Evolutionary conservation across 331 rosid genomes (phyloP).

Genomic region (Stylosanthes scabra): DNA sequence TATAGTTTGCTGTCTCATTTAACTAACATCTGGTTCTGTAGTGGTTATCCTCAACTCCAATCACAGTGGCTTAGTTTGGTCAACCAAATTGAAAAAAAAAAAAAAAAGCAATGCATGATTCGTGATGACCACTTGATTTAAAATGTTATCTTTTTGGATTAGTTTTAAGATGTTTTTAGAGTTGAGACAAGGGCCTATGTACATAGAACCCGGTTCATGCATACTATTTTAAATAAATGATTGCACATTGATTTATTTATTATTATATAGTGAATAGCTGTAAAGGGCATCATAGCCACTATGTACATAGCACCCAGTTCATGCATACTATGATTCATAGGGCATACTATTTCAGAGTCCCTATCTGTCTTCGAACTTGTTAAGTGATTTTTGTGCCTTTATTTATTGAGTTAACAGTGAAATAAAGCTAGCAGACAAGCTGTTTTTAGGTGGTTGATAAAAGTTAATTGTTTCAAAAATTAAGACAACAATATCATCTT

Average conservation of each 20-base stretch:
- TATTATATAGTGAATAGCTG: neutral
- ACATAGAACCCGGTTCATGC: neutral
- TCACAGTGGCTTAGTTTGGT: conserved; percentile 29
- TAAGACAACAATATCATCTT: neutral
- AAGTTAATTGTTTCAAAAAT: neutral
- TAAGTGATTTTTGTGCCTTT: neutral
- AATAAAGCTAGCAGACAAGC: neutral
- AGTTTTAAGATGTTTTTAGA: conserved; percentile 5
- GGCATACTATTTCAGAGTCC: neutral
- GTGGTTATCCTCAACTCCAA: conserved; percentile 30
- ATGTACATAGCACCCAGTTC: too few relatives aligned
- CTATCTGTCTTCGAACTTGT: neutral
- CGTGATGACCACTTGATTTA: conserved; percentile 43
- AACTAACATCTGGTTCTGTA: conserved; percentile 1
- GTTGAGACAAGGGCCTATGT: neutral
- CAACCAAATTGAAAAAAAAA: conserved; percentile 34
- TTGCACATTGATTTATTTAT: neutral
- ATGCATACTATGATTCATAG: neutral
- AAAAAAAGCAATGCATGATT: conserved; percentile 9
- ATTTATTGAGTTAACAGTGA: neutral
- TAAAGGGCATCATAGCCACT: neutral
- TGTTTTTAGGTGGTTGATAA: neutral
- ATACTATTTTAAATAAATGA: conserved; percentile 8
- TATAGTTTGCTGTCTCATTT: conserved; percentile 22
- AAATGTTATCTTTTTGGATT: conserved; percentile 23